Evolutionary conservation across 345 rosid genomes (phyloP).

Genomic region (Populus euphratica): DNA sequence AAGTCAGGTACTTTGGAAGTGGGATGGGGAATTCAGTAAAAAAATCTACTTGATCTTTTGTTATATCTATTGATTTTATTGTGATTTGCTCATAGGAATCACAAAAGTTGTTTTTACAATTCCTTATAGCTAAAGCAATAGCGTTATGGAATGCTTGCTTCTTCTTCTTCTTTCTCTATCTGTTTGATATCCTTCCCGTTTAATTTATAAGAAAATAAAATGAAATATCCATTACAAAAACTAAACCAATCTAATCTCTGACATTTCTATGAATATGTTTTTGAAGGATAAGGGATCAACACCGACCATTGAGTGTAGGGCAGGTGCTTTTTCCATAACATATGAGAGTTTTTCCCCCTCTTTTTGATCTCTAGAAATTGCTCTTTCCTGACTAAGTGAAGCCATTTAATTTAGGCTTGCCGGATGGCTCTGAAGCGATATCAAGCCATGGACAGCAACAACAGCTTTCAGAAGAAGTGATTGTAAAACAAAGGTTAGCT

Average conservation of each 20-base stretch:
- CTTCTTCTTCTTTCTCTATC: background rate
- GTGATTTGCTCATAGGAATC: background rate
- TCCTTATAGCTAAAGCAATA: background rate
- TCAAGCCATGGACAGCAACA: constrained; percentile 19
- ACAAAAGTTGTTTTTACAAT: background rate
- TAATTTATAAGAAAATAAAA: background rate
- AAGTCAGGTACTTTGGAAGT: constrained; percentile 32
- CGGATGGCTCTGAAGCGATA: constrained; percentile 17
- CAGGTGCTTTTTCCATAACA: constrained; percentile 14
- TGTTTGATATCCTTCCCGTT: background rate
- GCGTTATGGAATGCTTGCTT: background rate
- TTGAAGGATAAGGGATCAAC: constrained; percentile 8
- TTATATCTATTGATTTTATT: background rate
- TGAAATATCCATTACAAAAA: background rate
- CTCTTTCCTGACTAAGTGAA: background rate
- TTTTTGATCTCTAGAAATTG: background rate
- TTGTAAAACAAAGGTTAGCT: constrained; percentile 21
- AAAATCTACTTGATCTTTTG: background rate
- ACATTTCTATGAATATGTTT: background rate
- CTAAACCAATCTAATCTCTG: background rate
- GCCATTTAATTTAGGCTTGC: constrained; percentile 17
- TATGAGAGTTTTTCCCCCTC: background rate
- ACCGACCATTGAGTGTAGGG: background rate
- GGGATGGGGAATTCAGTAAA: background rate
- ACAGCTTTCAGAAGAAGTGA: constrained; percentile 17